Evolutionary conservation across 768 basidiomycete genomes (phyloP).

Genomic region (Pleurotus pulmonarius): DNA sequence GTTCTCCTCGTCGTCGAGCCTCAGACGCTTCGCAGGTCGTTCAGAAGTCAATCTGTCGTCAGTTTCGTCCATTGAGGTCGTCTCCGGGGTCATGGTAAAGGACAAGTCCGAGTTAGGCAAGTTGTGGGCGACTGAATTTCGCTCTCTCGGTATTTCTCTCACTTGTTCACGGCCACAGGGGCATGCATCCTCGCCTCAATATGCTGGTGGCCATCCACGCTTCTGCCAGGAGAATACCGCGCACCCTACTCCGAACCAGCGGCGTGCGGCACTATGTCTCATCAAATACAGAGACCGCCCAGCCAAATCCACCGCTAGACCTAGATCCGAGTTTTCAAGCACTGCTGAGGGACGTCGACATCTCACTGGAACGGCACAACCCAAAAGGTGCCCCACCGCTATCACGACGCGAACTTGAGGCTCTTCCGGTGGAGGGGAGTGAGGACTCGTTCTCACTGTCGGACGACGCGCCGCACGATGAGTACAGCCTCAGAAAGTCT

Average conservation of each 20-base stretch:
- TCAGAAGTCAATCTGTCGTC: not conserved
- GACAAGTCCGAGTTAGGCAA: not conserved
- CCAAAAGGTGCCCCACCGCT: conserved; percentile 10
- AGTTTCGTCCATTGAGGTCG: not conserved
- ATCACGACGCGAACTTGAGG: conserved; percentile 52
- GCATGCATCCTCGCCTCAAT: not conserved
- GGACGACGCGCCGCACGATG: conserved; percentile 16
- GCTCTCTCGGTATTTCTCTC: not conserved
- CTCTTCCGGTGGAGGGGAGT: conserved; percentile 34
- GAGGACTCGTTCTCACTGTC: conserved; percentile 31
- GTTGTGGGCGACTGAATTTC: not conserved
- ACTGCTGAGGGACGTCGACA: conserved; percentile 64
- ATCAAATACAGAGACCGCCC: conserved; percentile 20
- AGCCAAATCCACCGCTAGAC: conserved; percentile 57
- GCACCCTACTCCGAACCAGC: too few species aligned
- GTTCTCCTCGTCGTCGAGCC: conserved; percentile 12
- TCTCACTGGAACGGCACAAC: conserved; percentile 48
- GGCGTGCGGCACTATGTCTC: conserved; percentile 10
- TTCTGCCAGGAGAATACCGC: too few species aligned
- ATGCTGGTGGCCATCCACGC: not conserved
- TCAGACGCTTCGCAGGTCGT: conserved; percentile 8
- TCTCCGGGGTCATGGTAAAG: conserved; percentile 1
- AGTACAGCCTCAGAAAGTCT: conserved; percentile 46
- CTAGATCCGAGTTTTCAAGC: conserved; percentile 65
- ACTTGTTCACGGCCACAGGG: not conserved